Percentiles rank a stretch among this genome's conserved stretches.
Conservation (phyloP, 129 eudicot species). For the Flaveria ramosissima region DNA sequence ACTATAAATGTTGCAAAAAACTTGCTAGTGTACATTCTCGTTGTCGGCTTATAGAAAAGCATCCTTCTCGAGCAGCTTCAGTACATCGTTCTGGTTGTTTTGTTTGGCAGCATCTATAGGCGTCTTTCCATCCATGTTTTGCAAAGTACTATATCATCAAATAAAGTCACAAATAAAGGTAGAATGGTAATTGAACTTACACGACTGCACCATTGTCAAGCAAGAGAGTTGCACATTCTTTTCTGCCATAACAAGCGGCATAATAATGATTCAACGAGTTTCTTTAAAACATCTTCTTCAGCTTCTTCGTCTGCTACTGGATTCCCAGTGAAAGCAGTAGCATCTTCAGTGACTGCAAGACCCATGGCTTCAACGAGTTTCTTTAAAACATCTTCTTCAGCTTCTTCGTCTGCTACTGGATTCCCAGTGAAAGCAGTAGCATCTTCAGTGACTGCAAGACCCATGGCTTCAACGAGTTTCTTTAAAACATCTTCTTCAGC, state of each 20-base stretch:
- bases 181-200: constrained; percentile 46
- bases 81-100: constrained; percentile 77
- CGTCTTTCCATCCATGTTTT: constrained; percentile 91
- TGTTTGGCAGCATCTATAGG: constrained; percentile 92
- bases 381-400: constrained; percentile 64
- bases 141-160: constrained; percentile 59
- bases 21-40: constrained; percentile 30
- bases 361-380: too few species aligned
- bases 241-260: constrained; percentile 94
- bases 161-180: neutral
- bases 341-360: constrained; percentile 67
- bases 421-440: constrained; percentile 60
- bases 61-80: constrained; percentile 85
- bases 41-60: constrained; percentile 61
- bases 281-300: constrained; percentile 60
- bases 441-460: constrained; percentile 72
- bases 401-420: constrained; percentile 55
- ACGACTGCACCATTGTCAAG: constrained; percentile 92
- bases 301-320: constrained; percentile 60
- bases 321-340: constrained; percentile 58
- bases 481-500: constrained; percentile 66
- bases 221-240: constrained; percentile 89
- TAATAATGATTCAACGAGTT: too few species aligned
- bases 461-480: constrained; percentile 98
- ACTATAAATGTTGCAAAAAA: constrained; percentile 10